A percentile compares a stretch with the other conserved stretches of the same genome.
Evolutionary conservation across 1,139 yeast species (phyloP).

Genomic region (Suhomyces chickasaworum): DNA sequence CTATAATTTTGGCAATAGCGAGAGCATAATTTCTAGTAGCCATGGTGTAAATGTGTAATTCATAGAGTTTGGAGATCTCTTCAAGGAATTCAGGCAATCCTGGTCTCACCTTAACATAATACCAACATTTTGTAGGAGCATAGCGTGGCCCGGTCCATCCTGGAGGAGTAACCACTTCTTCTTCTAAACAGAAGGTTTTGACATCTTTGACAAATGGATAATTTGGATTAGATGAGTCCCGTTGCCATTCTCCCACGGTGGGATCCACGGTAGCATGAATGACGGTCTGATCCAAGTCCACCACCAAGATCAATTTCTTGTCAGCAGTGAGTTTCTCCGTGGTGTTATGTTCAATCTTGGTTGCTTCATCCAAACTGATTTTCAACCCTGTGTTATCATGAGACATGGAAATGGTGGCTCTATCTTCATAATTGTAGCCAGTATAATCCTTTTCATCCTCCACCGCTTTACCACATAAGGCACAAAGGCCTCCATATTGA

Average conservation of each 20-base stretch:
- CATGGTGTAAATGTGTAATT: conserved; percentile 96
- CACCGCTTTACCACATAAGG: conserved; percentile 85
- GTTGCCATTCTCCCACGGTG: conserved; percentile 95
- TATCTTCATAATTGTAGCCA: conserved; percentile 69
- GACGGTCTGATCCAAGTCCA: conserved; percentile 95
- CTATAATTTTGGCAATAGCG: conserved; percentile 87
- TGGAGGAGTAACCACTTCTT: conserved; percentile 64
- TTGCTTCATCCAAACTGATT: conserved; percentile 85
- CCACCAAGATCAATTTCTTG: conserved; percentile 81
- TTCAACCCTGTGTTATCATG: conserved; percentile 87
- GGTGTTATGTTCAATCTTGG: conserved; percentile 71
- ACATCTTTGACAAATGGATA: conserved; percentile 85
- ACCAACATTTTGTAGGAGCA: conserved; percentile 69
- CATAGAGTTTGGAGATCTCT: conserved; percentile 65
- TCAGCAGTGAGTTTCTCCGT: conserved; percentile 62
- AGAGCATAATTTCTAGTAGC: conserved; percentile 96
- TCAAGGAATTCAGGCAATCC: conserved; percentile 75
- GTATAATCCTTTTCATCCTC: conserved; percentile 80
- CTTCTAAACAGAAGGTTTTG: conserved; percentile 71
- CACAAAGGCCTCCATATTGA: conserved; percentile 96
- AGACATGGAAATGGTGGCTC: conserved; percentile 87
- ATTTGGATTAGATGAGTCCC: conserved; percentile 81
- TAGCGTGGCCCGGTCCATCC: conserved; percentile 60
- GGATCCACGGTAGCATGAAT: conserved; percentile 98
- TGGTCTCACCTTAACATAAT: conserved; percentile 90